These are phyloP conservation scores for Acanthamoeba triangularis DNA, from an alignment of 208 protist genomes.

Conservation along the genomic window DNA sequence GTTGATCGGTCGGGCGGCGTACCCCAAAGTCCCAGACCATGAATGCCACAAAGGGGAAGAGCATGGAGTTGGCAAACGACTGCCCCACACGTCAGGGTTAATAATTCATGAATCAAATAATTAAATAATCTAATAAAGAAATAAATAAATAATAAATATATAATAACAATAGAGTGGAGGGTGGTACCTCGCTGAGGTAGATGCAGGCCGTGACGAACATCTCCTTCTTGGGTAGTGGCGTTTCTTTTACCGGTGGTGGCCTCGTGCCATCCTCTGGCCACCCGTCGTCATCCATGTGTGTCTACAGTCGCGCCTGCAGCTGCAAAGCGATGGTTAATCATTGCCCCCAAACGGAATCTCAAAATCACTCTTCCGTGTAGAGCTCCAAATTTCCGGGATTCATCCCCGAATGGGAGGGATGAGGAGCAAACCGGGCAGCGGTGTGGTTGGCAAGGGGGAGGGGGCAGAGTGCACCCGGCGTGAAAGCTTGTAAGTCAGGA, in stretches of 20 bases:
- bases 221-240: slow-evolving; percentile 65
- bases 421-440: too few relatives aligned
- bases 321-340: too few relatives aligned
- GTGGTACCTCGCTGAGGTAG: slow-evolving; percentile 37
- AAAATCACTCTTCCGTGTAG: too few relatives aligned
- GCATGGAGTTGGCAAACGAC: slow-evolving; percentile 48
- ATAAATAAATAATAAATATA: not conserved
- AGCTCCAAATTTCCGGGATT: too few relatives aligned
- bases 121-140: not conserved
- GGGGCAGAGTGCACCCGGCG: too few relatives aligned
- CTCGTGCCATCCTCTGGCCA: not conserved
- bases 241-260: slow-evolving; percentile 10
- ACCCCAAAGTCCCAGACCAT: slow-evolving; percentile 62
- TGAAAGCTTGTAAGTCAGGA: too few relatives aligned
- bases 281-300: not conserved
- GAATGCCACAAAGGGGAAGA: slow-evolving; percentile 72
- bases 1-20: not conserved
- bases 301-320: too few relatives aligned
- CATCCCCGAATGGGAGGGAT: too few relatives aligned
- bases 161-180: not conserved
- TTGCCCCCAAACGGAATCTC: too few relatives aligned
- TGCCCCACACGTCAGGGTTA: not conserved
- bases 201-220: slow-evolving; percentile 64
- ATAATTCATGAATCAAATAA: not conserved
- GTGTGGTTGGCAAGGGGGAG: too few relatives aligned